phyloP scores from a whole-genome alignment of 495 filamentous ascomycete species.

The Astrothelium macrocarpum region DNA sequence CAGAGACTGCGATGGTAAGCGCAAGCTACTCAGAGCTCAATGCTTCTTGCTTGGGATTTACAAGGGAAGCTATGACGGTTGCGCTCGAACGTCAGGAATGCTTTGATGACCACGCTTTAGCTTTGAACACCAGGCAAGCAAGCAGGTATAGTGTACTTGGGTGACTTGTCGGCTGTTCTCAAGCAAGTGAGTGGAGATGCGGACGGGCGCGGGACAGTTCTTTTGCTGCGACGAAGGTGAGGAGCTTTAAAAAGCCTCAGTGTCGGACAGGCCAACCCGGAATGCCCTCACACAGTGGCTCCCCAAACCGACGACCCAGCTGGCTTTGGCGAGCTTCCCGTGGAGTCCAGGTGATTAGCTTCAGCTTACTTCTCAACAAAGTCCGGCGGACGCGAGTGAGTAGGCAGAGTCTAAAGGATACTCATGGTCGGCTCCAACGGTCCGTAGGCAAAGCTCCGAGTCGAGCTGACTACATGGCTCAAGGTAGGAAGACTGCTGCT shows the following conservation, averaged over 20 bases:
- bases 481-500: not conserved
- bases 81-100: not conserved
- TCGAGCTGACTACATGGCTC: not conserved
- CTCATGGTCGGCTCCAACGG: not conserved
- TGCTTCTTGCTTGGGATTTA: not conserved
- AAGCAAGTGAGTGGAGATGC: not conserved
- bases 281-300: not conserved
- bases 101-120: too few relatives aligned
- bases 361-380: not conserved
- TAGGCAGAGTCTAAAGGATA: not conserved
- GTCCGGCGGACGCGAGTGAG: not conserved
- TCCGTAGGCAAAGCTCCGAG: not conserved
- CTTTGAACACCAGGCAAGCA: too few relatives aligned
- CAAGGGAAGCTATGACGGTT: not conserved
- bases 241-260: too few relatives aligned
- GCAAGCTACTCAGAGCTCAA: not conserved
- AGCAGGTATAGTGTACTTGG: too few relatives aligned
- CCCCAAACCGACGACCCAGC: too few relatives aligned
- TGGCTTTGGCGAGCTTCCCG: not conserved
- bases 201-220: not conserved
- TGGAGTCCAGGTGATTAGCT: not conserved
- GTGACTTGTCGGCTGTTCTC: too few relatives aligned
- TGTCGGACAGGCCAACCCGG: not conserved
- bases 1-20: not conserved
- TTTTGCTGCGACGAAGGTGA: not conserved